These are phyloP conservation scores for Allodekkera sacchari DNA, from an alignment of 805 yeast species.

Conservation along the genomic window DNA sequence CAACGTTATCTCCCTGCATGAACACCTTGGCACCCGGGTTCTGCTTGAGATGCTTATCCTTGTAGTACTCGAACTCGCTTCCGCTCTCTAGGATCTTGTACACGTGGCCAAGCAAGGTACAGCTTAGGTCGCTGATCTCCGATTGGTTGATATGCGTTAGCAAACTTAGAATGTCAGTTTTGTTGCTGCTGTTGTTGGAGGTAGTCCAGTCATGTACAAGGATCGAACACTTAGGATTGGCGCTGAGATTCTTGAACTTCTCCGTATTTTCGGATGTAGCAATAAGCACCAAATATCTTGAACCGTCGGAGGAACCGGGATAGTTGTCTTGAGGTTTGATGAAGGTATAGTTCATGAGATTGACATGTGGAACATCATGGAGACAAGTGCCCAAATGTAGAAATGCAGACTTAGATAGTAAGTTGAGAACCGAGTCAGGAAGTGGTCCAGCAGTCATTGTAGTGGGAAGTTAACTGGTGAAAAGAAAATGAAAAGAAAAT, in stretches of 20 bases:
- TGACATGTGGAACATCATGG: conserved; percentile 68
- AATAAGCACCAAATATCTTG: conserved; percentile 39
- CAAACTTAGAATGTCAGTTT: conserved; percentile 39
- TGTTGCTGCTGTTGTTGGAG: conserved; percentile 14
- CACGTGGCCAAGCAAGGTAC: conserved; percentile 61
- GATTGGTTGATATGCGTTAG: conserved; percentile 71
- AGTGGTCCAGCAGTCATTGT: conserved; percentile 14
- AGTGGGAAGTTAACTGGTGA: too few species aligned
- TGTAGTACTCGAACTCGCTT: conserved; percentile 51
- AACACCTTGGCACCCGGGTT: conserved; percentile 67
- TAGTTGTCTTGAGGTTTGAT: conserved; percentile 32
- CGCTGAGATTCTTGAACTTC: conserved; percentile 60
- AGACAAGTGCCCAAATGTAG: conserved; percentile 80
- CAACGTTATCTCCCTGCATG: conserved; percentile 54
- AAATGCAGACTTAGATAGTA: conserved; percentile 55
- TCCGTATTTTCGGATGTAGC: conserved; percentile 67
- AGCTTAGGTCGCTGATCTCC: conserved; percentile 73
- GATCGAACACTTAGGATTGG: conserved; percentile 73
- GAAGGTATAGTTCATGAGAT: conserved; percentile 85
- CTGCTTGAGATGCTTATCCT: conserved; percentile 48
- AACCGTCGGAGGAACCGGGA: conserved; percentile 2
- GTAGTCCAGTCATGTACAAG: conserved; percentile 89
- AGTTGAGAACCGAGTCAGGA: conserved; percentile 28
- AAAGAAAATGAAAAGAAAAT: too few species aligned
- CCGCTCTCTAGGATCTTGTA: conserved; percentile 45